Conservation (phyloP, 768 basidiomycete species). For the Boletellus sp. region DNA sequence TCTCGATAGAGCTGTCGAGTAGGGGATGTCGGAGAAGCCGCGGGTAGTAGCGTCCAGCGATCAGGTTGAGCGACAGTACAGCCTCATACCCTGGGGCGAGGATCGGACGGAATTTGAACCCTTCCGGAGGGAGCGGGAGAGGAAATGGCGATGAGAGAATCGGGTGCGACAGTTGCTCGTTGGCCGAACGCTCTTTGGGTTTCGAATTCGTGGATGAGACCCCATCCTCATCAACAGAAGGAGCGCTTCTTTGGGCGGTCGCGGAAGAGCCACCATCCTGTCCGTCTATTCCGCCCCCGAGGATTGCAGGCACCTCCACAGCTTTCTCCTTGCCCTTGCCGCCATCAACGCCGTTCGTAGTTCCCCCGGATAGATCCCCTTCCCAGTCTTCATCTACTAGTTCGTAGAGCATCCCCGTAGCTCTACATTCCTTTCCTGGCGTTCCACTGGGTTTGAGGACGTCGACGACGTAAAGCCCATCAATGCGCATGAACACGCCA, state of each 20-base stretch:
- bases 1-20: slow-evolving; percentile 39
- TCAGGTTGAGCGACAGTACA: slow-evolving; percentile 62
- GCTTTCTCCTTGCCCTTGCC: slow-evolving; percentile 34
- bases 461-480: slow-evolving; percentile 63
- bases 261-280: not conserved
- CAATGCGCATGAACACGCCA: slow-evolving; percentile 70
- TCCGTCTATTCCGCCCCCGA: slow-evolving; percentile 5
- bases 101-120: slow-evolving; percentile 69
- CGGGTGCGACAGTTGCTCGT: slow-evolving; percentile 37
- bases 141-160: slow-evolving; percentile 32
- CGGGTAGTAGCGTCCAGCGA: slow-evolving; percentile 83
- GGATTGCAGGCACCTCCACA: slow-evolving; percentile 17
- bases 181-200: slow-evolving; percentile 18
- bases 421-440: slow-evolving; percentile 54
- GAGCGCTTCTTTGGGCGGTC: slow-evolving; percentile 15
- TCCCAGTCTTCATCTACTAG: slow-evolving; percentile 75
- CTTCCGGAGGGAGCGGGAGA: slow-evolving; percentile 62
- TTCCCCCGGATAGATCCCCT: slow-evolving; percentile 27
- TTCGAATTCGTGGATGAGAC: slow-evolving; percentile 5
- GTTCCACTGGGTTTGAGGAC: slow-evolving; percentile 39
- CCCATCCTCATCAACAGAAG: slow-evolving; percentile 18
- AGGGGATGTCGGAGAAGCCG: slow-evolving; percentile 63
- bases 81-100: slow-evolving; percentile 58
- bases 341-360: slow-evolving; percentile 2
- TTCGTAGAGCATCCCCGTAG: slow-evolving; percentile 74